Evolutionary conservation across 768 basidiomycete species (phyloP).

Genomic region (Suillus variegatus): DNA sequence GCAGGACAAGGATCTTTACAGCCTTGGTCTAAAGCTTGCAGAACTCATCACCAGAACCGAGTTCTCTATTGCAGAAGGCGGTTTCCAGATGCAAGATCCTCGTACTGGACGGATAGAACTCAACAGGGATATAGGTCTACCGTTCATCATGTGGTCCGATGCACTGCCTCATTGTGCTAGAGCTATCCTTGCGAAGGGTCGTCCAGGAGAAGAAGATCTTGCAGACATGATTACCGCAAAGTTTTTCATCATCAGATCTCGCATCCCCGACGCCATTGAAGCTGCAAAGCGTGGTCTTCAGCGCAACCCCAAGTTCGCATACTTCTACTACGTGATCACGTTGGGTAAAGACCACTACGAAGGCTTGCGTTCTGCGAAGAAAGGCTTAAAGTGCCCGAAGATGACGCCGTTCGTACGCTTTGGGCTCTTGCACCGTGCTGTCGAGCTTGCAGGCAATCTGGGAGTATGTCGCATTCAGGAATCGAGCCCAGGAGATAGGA

Average conservation of each 20-base stretch:
- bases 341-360: slow-evolving; percentile 47
- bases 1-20: slow-evolving; percentile 49
- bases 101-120: slow-evolving; percentile 42
- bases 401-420: slow-evolving; percentile 57
- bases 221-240: slow-evolving; percentile 72
- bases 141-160: slow-evolving; percentile 61
- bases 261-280: slow-evolving; percentile 48
- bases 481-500: slow-evolving; percentile 40
- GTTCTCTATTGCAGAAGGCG: slow-evolving; percentile 61
- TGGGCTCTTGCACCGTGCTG: slow-evolving; percentile 60
- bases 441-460: slow-evolving; percentile 60
- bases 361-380: slow-evolving; percentile 64
- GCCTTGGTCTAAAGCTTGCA: slow-evolving; percentile 51
- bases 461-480: slow-evolving; percentile 51
- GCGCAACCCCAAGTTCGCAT: slow-evolving; percentile 59
- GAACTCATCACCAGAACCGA: slow-evolving; percentile 57
- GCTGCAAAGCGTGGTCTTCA: slow-evolving; percentile 48
- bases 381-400: slow-evolving; percentile 59
- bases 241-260: slow-evolving; percentile 49
- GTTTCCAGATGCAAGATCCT: slow-evolving; percentile 47
- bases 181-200: slow-evolving; percentile 49
- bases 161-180: slow-evolving; percentile 60
- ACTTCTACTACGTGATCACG: slow-evolving; percentile 64
- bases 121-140: slow-evolving; percentile 47
- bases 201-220: slow-evolving; percentile 44